Evolutionary conservation across 2,329 filamentous ascomycete species (phyloP).

Genomic region (Coniella lustricola): DNA sequence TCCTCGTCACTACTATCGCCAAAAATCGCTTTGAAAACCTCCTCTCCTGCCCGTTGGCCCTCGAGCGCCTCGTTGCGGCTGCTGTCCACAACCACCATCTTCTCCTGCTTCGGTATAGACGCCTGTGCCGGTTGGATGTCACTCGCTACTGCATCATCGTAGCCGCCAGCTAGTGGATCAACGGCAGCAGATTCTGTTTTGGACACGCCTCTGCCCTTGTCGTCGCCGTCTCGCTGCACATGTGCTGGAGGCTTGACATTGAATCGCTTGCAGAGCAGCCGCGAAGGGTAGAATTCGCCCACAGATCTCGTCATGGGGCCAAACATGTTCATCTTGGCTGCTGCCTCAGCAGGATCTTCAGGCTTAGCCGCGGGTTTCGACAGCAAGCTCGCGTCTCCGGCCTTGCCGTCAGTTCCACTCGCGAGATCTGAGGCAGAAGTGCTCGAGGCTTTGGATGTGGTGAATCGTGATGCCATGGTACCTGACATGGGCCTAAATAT

Average conservation of each 20-base stretch:
- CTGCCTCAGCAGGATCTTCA: constrained; percentile 74
- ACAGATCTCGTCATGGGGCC: constrained; percentile 74
- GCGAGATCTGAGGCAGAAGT: constrained; percentile 26
- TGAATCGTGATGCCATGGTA: constrained; percentile 90
- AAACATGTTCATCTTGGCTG: constrained; percentile 88
- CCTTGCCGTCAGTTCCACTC: constrained; percentile 14
- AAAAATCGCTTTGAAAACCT: constrained; percentile 88
- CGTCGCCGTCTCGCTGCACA: constrained; percentile 48
- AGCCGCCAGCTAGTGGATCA: background rate
- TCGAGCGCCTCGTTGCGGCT: constrained; percentile 76
- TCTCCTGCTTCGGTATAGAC: constrained; percentile 11
- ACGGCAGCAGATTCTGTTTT: background rate
- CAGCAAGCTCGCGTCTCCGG: constrained; percentile 29
- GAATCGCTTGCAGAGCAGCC: constrained; percentile 90
- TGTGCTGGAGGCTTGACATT: constrained; percentile 73
- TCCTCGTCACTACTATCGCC: constrained; percentile 71
- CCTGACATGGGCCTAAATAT: constrained; percentile 91
- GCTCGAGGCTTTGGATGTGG: constrained; percentile 50
- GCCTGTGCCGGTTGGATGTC: constrained; percentile 4
- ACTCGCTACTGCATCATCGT: background rate
- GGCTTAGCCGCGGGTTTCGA: constrained; percentile 46
- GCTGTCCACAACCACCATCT: constrained; percentile 48
- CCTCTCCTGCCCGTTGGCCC: constrained; percentile 65
- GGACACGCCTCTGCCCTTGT: constrained; percentile 16
- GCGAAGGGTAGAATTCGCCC: constrained; percentile 68